Evolutionary conservation across 2,329 filamentous ascomycete genomes (phyloP), one percentile per base, ranked within the genome.

Genomic region (Cladosporium sp.): DNA sequence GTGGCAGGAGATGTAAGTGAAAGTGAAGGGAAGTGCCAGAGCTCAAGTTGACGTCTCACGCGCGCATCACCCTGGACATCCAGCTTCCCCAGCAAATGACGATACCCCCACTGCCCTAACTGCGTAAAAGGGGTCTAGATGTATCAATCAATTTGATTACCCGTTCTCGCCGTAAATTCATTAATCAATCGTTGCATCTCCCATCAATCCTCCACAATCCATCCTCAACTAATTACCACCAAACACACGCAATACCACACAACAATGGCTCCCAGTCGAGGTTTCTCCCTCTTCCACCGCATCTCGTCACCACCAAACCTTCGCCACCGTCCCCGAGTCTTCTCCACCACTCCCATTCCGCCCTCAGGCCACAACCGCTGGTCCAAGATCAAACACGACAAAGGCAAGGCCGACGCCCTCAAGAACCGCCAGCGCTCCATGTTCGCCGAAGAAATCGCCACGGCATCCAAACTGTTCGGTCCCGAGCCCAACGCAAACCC

Each of bases 381-480:
- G 93, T 90, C 89, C 52, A 95, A 93, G 64, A 97, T 96, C 72
- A 88, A 86, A 65, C 93, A 97, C 69, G 89, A 93, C 69, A 99
- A 99, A 70, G 90, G 86, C 45, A 88, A 85, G 55, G 86, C 85
- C 52, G 93, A 99, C 68, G 79, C 79, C 53, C 84, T 85, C 60
- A 96, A 91, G 70, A 89, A 83, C 70, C 79, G 79, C 38, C 78
- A 85, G 59, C 84, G 90, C 24, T 80, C 78, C 41, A 69, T 77
- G 39, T 80, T 95, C 60, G 78, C 85, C 18, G 84, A 88, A 58
- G 81, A 86, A 54, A 85, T 97, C 51, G 80, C 84, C 43, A 79
- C 85, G 54, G 85, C 84, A 53, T 88, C 88, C 1, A 90, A 87
- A 73, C 85, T 92, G 64, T 86, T 84, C 69, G 90, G 90, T 43